phyloP scores from a whole-genome alignment of 192 early-diverging fungal genomes.

The Piromyces sp. region DNA sequence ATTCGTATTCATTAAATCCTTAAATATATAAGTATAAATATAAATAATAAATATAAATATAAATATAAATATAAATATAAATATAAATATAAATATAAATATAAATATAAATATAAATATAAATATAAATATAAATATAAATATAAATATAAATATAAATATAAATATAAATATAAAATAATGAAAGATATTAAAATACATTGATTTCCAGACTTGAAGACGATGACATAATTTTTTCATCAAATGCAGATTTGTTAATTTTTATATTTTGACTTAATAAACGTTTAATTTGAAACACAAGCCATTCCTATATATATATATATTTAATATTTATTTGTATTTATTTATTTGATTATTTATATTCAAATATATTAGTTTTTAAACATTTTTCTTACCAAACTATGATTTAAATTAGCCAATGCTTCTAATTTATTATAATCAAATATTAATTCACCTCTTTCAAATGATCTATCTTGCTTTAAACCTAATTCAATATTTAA shows the following conservation, averaged over 20 bases:
- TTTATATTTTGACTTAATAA: not conserved
- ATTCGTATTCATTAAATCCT: not conserved
- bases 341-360: not conserved
- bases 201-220: not conserved
- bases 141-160: too few species aligned
- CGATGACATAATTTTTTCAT: not conserved
- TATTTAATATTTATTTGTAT: not conserved
- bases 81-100: too few species aligned
- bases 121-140: too few species aligned
- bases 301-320: not conserved
- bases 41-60: too few species aligned
- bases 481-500: conserved; percentile 53
- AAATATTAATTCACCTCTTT: conserved; percentile 64
- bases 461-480: conserved; percentile 60
- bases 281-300: not conserved
- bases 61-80: too few species aligned
- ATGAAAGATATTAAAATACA: not conserved
- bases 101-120: too few species aligned
- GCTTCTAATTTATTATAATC: conserved; percentile 57
- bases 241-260: not conserved
- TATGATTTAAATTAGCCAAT: conserved; percentile 62
- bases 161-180: too few species aligned
- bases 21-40: too few species aligned
- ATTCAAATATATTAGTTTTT: not conserved
- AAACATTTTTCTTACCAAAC: conserved; percentile 34